Conservation (phyloP, 345 rosid genomes). For the Eucalyptus tenuipes region DNA sequence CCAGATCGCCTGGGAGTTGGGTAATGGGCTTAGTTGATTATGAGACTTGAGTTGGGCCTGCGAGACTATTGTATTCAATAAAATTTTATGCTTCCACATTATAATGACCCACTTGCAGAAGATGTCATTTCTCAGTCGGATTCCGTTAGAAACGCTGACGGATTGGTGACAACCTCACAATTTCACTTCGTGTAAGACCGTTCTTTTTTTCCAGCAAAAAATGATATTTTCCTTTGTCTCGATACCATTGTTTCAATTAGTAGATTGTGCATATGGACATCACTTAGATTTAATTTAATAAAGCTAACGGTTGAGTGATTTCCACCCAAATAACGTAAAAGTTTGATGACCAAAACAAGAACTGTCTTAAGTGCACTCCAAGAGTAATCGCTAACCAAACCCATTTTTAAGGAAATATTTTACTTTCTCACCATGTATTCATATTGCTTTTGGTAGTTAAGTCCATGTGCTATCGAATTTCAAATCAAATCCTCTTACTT, state of each 20-base stretch:
- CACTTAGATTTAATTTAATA: not conserved
- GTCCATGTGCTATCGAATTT: not conserved
- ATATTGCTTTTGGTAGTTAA: not conserved
- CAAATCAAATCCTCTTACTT: not conserved
- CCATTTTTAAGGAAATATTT: not conserved
- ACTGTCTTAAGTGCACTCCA: not conserved
- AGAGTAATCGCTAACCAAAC: not conserved
- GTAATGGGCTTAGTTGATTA: not conserved
- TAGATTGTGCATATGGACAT: not conserved
- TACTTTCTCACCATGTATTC: not conserved
- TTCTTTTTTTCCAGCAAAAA: not conserved
- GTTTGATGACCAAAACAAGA: not conserved
- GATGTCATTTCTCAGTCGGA: not conserved
- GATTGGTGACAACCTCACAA: not conserved
- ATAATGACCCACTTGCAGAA: not conserved
- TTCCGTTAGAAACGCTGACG: rapidly evolving
- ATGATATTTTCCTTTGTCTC: not conserved
- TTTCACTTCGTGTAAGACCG: not conserved
- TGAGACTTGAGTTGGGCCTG: not conserved
- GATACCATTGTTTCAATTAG: not conserved
- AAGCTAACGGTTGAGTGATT: not conserved
- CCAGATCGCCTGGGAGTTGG: too few species aligned
- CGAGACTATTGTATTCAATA: not conserved
- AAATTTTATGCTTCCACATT: not conserved
- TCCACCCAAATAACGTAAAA: not conserved